phyloP scores from a whole-genome alignment of 768 basidiomycete species.

The Leccinum arenicola region DNA sequence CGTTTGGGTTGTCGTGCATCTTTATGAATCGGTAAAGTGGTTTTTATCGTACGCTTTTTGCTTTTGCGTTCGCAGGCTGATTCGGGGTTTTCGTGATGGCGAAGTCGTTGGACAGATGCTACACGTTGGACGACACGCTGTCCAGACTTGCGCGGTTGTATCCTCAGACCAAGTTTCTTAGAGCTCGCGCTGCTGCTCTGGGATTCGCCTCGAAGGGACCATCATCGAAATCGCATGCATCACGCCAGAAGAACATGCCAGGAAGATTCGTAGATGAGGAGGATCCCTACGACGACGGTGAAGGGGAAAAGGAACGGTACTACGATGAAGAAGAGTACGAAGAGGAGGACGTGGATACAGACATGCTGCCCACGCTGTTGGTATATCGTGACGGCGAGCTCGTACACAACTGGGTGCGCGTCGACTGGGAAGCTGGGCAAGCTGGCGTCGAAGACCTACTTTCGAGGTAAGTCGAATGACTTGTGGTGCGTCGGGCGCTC shows the following conservation, averaged over 20 bases:
- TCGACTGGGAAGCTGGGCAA: constrained; percentile 78
- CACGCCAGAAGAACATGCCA: constrained; percentile 17
- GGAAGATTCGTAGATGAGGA: constrained; percentile 37
- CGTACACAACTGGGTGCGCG: constrained; percentile 86
- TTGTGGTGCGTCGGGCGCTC: background rate
- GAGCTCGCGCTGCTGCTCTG: constrained; percentile 69
- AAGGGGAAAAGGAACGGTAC: constrained; percentile 27
- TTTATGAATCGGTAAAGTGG: constrained; percentile 72
- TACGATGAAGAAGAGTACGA: constrained; percentile 44
- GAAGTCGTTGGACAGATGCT: constrained; percentile 76
- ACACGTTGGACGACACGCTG: constrained; percentile 63
- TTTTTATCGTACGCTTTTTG: background rate
- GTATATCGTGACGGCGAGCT: constrained; percentile 79
- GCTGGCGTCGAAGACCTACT: constrained; percentile 70
- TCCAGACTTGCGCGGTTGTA: constrained; percentile 65
- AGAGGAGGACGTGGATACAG: constrained; percentile 69
- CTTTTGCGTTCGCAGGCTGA: constrained; percentile 1
- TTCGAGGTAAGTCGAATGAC: constrained; percentile 41
- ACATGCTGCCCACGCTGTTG: constrained; percentile 76
- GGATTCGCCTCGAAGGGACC: constrained; percentile 56
- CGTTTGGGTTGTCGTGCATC: constrained; percentile 82
- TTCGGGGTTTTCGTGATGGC: background rate
- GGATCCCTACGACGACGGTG: constrained; percentile 44
- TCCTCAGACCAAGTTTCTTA: constrained; percentile 77
- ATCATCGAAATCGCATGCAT: constrained; percentile 16